phyloP scores from a whole-genome alignment of 2,329 filamentous ascomycete genomes.

The Chrysoporthe austroafricana region DNA sequence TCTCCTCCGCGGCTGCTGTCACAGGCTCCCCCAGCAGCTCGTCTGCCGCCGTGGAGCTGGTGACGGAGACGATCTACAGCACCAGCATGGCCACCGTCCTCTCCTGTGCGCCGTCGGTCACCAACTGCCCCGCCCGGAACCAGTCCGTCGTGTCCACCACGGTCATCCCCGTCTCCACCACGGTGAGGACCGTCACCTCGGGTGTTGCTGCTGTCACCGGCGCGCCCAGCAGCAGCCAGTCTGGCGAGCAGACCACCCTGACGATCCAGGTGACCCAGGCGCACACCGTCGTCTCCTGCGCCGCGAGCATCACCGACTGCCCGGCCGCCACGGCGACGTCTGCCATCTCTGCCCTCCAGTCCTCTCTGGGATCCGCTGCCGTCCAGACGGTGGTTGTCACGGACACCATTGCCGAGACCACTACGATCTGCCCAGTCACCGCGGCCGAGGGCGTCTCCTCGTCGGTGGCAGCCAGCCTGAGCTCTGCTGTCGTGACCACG shows the following conservation, averaged over 20 bases:
- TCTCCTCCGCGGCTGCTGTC: neutral
- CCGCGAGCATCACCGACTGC: constrained; percentile 37
- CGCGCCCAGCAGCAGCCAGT: constrained; percentile 10
- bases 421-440: constrained; percentile 35
- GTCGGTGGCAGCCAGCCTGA: constrained; percentile 24
- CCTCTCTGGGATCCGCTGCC: constrained; percentile 28
- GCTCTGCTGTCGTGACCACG: constrained; percentile 27
- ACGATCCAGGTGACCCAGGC: constrained; percentile 26
- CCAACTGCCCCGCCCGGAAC: constrained; percentile 34
- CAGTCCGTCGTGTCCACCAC: constrained; percentile 28
- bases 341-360: constrained; percentile 20
- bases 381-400: constrained; percentile 34
- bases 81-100: constrained; percentile 32
- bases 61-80: constrained; percentile 29
- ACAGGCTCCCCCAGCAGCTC: constrained; percentile 15
- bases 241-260: constrained; percentile 26
- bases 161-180: constrained; percentile 28
- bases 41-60: constrained; percentile 19
- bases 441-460: constrained; percentile 23
- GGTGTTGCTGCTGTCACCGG: constrained; percentile 23
- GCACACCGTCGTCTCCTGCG: constrained; percentile 37
- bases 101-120: constrained; percentile 32
- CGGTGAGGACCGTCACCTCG: constrained; percentile 19
- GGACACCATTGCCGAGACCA: constrained; percentile 32
- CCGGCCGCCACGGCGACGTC: constrained; percentile 30